These are phyloP conservation scores for Fusarium coffeatum DNA, from an alignment of 2,329 filamentous ascomycete genomes.

Conservation along the genomic window DNA sequence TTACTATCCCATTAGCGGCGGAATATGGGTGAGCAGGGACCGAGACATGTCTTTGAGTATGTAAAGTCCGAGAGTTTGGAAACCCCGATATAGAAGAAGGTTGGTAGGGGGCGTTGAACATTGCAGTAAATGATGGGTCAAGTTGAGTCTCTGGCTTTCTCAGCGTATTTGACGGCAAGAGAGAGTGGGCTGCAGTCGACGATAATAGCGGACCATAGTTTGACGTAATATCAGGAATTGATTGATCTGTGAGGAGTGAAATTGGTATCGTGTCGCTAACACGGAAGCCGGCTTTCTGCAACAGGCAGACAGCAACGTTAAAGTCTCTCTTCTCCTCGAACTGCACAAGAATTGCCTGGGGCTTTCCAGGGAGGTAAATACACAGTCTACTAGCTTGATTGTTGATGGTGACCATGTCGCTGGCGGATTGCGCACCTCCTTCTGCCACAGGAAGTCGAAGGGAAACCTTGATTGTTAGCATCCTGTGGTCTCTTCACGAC, in stretches of 20 bases:
- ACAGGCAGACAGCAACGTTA: constrained; percentile 47
- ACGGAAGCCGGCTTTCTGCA: constrained; percentile 49
- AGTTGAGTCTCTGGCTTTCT: constrained; percentile 4
- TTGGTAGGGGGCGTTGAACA: constrained; percentile 26
- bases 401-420: constrained; percentile 42
- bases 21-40: background rate
- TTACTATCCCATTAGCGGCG: background rate
- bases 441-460: constrained; percentile 47
- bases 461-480: constrained; percentile 43
- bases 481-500: background rate
- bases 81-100: background rate
- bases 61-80: background rate
- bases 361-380: constrained; percentile 43
- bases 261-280: constrained; percentile 35
- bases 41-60: constrained; percentile 29
- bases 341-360: constrained; percentile 42
- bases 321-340: constrained; percentile 52
- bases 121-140: constrained; percentile 22
- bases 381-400: constrained; percentile 37
- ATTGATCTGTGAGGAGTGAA: background rate
- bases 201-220: constrained; percentile 42
- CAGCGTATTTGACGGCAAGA: background rate
- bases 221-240: constrained; percentile 2
- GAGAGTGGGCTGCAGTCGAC: constrained; percentile 38
- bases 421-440: constrained; percentile 5